Conservation (phyloP, 148 eudicot species). For the Cornus controversa region DNA sequence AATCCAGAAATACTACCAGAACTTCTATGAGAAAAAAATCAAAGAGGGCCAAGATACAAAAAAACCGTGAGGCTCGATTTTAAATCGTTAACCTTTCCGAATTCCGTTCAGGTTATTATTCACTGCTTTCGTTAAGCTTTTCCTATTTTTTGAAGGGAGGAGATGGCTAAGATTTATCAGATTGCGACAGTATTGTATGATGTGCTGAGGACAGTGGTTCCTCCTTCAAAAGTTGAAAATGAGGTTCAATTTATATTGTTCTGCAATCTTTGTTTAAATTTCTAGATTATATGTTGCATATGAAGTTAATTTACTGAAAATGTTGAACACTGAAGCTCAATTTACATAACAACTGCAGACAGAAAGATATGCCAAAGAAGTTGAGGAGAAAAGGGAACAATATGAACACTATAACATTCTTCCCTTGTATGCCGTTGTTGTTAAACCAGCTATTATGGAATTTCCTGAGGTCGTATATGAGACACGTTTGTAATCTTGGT, state of each 20-base stretch:
- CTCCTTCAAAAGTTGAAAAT: constrained; percentile 53
- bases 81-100: constrained; percentile 3
- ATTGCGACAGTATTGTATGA: constrained; percentile 92
- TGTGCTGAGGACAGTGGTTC: constrained; percentile 83
- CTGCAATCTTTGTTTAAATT: background rate
- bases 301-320: constrained; percentile 7
- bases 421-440: constrained; percentile 73
- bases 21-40: constrained; percentile 69
- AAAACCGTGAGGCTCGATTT: constrained; percentile 64
- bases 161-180: constrained; percentile 91
- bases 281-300: background rate
- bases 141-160: constrained; percentile 60
- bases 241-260: constrained; percentile 56
- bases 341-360: constrained; percentile 42
- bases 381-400: constrained; percentile 76
- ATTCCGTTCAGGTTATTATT: background rate
- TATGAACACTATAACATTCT: constrained; percentile 86
- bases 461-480: constrained; percentile 74
- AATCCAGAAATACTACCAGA: constrained; percentile 76
- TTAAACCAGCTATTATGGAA: constrained; percentile 92
- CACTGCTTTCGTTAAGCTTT: background rate
- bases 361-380: constrained; percentile 72
- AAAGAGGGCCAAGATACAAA: constrained; percentile 76
- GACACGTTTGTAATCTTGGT: background rate
- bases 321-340: constrained; percentile 6